phyloP scores from a whole-genome alignment of 2,329 filamentous ascomycete species.

The Ophiostoma sp. region DNA sequence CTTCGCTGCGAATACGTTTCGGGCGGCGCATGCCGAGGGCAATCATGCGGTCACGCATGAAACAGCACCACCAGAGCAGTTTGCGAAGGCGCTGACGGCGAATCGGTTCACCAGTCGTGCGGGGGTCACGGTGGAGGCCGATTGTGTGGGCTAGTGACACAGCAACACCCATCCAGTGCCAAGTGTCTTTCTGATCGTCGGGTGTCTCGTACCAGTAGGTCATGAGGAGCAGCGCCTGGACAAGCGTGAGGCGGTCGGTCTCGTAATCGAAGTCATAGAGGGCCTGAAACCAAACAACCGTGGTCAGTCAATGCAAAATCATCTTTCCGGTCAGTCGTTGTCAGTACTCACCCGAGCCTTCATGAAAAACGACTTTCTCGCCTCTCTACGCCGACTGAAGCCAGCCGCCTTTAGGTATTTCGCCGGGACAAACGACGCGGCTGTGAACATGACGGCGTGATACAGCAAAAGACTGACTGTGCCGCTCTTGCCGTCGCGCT shows the following conservation, averaged over 20 bases:
- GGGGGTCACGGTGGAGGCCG: slow-evolving; percentile 82
- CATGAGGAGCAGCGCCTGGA: slow-evolving; percentile 87
- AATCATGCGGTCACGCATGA: slow-evolving; percentile 90
- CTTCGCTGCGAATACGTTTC: slow-evolving; percentile 87
- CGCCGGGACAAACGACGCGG: slow-evolving; percentile 83
- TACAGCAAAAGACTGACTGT: slow-evolving; percentile 84
- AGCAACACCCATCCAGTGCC: slow-evolving; percentile 98
- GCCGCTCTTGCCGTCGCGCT: slow-evolving; percentile 66
- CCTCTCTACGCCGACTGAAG: slow-evolving; percentile 74
- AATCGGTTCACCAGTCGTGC: slow-evolving; percentile 69
- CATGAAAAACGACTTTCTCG: slow-evolving; percentile 84
- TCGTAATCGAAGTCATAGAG: slow-evolving; percentile 97
- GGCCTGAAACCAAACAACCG: slow-evolving; percentile 50
- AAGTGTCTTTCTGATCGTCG: slow-evolving; percentile 95
- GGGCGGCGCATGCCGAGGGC: slow-evolving; percentile 91
- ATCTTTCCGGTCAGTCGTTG: not conserved
- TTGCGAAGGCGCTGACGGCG: slow-evolving; percentile 84
- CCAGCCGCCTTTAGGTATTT: slow-evolving; percentile 73
- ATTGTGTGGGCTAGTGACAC: slow-evolving; percentile 92
- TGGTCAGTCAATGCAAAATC: slow-evolving; percentile 26
- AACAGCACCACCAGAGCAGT: slow-evolving; percentile 96
- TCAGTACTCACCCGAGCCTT: slow-evolving; percentile 70
- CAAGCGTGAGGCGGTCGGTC: slow-evolving; percentile 80
- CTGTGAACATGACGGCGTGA: slow-evolving; percentile 93
- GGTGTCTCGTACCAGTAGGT: slow-evolving; percentile 98